phyloP scores from a whole-genome alignment of 805 yeast genomes.

The Komagataella mondaviorum region DNA sequence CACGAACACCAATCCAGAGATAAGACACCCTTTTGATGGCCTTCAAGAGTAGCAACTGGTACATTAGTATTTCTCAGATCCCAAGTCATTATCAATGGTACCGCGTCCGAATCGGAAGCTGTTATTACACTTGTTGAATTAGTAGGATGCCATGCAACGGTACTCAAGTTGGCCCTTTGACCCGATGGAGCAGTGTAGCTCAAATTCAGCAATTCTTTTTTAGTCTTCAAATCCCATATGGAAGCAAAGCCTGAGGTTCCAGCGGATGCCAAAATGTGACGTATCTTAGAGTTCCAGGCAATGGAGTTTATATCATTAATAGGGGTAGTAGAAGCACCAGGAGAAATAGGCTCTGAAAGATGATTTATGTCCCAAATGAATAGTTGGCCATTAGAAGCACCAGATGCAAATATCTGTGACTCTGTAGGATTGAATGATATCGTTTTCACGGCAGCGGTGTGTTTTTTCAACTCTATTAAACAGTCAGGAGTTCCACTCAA shows the following conservation, averaged over 20 bases:
- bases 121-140: constrained; percentile 79
- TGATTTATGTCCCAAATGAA: constrained; percentile 80
- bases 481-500: constrained; percentile 27
- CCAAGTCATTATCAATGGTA: constrained; percentile 81
- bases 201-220: constrained; percentile 79
- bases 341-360: constrained; percentile 36
- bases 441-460: constrained; percentile 56
- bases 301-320: constrained; percentile 70
- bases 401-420: constrained; percentile 63
- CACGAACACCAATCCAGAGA: constrained; percentile 89
- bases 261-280: constrained; percentile 84
- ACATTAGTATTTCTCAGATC: constrained; percentile 86
- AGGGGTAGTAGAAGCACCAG: constrained; percentile 73
- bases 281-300: constrained; percentile 77
- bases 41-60: constrained; percentile 66
- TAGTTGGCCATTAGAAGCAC: constrained; percentile 82
- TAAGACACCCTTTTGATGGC: constrained; percentile 80
- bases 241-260: constrained; percentile 79
- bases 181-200: constrained; percentile 41
- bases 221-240: constrained; percentile 85
- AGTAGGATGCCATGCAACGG: constrained; percentile 91
- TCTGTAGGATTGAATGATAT: constrained; percentile 71
- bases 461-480: constrained; percentile 40
- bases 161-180: constrained; percentile 57
- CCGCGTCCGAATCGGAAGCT: constrained; percentile 70